These are phyloP conservation scores for Keithomyces neogunnii DNA, from an alignment of 2,329 filamentous ascomycete genomes.

Conservation along the genomic window DNA sequence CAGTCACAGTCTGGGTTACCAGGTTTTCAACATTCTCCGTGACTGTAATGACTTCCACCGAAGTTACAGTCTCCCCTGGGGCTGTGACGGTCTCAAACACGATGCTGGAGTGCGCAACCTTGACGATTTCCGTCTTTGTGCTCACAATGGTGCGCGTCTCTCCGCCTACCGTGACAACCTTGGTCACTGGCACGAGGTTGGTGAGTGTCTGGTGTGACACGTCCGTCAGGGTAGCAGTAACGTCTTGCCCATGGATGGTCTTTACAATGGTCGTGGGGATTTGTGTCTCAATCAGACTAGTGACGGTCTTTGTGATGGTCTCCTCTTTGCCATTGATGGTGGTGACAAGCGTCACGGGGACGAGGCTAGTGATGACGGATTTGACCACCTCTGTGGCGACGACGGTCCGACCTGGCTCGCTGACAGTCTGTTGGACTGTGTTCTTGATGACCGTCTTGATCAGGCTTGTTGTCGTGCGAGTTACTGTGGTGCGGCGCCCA, in stretches of 20 bases:
- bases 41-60: constrained; percentile 26
- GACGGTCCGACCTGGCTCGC: constrained; percentile 6
- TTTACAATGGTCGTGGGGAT: constrained; percentile 23
- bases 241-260: constrained; percentile 7
- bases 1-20: constrained; percentile 32
- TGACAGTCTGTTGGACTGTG: constrained; percentile 24
- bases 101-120: constrained; percentile 19
- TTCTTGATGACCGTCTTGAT: constrained; percentile 19
- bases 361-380: constrained; percentile 32
- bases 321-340: constrained; percentile 30
- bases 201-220: constrained; percentile 32
- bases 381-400: constrained; percentile 15
- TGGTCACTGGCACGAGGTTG: constrained; percentile 20
- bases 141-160: constrained; percentile 16
- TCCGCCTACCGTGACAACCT: constrained; percentile 26
- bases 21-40: constrained; percentile 32
- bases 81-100: constrained; percentile 27
- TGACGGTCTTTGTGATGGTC: constrained; percentile 28
- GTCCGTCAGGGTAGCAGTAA: constrained; percentile 9
- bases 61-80: constrained; percentile 26
- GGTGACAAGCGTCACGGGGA: constrained; percentile 32
- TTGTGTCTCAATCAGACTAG: constrained; percentile 26
- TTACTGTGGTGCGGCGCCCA: constrained; percentile 27
- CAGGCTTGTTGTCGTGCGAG: constrained; percentile 31
- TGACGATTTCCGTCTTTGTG: constrained; percentile 17